Evolutionary conservation across 1,284 basidiomycete genomes (phyloP).

Genomic region (Caloboletus inedulis): DNA sequence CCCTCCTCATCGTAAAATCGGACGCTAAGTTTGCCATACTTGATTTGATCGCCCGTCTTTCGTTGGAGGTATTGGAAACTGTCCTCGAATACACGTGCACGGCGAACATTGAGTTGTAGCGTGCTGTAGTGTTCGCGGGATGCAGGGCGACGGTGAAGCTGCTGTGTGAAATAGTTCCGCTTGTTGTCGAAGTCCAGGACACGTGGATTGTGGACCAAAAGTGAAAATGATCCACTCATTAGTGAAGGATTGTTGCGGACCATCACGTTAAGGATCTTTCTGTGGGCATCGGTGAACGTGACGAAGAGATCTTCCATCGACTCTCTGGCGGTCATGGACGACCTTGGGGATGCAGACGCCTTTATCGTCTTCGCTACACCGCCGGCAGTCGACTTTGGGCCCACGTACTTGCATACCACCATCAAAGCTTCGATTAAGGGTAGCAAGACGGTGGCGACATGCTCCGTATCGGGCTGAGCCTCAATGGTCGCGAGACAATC

Average conservation of each 20-base stretch:
- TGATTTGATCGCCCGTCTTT: constrained; percentile 93
- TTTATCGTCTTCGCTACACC: constrained; percentile 48
- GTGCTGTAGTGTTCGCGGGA: constrained; percentile 79
- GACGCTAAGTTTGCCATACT: constrained; percentile 96
- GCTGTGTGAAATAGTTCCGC: constrained; percentile 97
- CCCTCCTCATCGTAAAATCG: constrained; percentile 98
- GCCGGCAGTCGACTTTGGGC: constrained; percentile 50
- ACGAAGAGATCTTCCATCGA: constrained; percentile 89
- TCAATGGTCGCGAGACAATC: constrained; percentile 84
- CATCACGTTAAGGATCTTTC: constrained; percentile 95
- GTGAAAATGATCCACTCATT: constrained; percentile 97
- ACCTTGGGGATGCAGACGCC: constrained; percentile 62
- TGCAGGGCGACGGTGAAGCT: constrained; percentile 84
- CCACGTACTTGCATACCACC: constrained; percentile 97
- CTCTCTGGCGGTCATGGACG: constrained; percentile 62
- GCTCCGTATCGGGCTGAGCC: constrained; percentile 75
- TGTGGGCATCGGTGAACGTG: constrained; percentile 90
- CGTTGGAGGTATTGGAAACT: constrained; percentile 92
- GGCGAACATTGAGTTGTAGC: constrained; percentile 88
- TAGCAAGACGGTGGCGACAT: constrained; percentile 86
- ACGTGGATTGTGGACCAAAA: constrained; percentile 93
- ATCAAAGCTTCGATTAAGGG: constrained; percentile 94
- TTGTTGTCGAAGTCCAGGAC: constrained; percentile 99
- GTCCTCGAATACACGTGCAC: constrained; percentile 95
- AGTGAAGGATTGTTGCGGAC: constrained; percentile 97